Evolutionary conservation across 2,329 filamentous ascomycete genomes (phyloP).

Genomic region (Gnomoniopsis smithogilvyi): DNA sequence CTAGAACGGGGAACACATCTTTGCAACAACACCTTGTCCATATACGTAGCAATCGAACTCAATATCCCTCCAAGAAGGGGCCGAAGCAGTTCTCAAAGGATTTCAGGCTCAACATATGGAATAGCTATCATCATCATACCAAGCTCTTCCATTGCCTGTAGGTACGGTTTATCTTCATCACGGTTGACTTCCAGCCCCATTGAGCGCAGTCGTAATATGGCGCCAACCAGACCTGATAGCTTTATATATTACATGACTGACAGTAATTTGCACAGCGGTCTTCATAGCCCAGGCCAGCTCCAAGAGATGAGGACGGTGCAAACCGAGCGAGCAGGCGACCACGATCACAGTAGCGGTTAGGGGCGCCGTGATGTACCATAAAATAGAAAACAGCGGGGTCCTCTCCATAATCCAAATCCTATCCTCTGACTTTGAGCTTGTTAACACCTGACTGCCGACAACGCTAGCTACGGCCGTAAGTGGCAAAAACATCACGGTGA

Average conservation of each 20-base stretch:
- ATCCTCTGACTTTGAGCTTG: neutral
- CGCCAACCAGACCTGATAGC: neutral
- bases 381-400: neutral
- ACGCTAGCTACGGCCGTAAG: conserved; percentile 33
- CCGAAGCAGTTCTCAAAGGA: too few species aligned
- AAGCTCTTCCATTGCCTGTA: too few species aligned
- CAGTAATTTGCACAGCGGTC: neutral
- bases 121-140: too few species aligned
- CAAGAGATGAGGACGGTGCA: neutral
- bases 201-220: neutral
- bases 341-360: neutral
- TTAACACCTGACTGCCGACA: conserved; percentile 21
- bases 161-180: neutral
- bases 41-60: too few species aligned
- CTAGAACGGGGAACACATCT: too few species aligned
- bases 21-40: too few species aligned
- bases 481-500: conserved; percentile 36
- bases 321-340: neutral
- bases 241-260: neutral
- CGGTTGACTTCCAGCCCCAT: neutral
- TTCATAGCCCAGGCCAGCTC: neutral
- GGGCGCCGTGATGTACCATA: neutral
- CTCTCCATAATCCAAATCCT: neutral
- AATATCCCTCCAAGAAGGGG: too few species aligned
- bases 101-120: too few species aligned